Evolutionary conservation across 23 red algal genomes (phyloP).

Genomic region (Agarophyton chilense): DNA sequence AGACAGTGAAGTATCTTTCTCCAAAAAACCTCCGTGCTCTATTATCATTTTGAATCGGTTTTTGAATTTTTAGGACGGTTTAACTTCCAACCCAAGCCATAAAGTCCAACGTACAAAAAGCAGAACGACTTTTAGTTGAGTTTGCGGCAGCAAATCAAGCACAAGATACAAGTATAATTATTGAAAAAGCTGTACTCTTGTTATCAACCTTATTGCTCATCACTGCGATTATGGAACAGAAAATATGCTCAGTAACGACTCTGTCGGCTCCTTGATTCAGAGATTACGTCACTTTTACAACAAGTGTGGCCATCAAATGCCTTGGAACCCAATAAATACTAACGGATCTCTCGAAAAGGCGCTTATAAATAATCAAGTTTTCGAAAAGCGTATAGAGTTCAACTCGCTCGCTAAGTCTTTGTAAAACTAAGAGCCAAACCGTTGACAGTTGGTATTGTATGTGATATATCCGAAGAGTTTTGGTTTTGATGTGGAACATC

Average conservation of each 20-base stretch:
- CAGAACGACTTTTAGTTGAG: not conserved
- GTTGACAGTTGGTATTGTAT: not conserved
- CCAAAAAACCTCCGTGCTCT: no score
- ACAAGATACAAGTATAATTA: not conserved
- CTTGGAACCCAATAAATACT: not conserved
- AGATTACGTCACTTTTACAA: not conserved
- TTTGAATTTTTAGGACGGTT: no score
- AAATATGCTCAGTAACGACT: not conserved
- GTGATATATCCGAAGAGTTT: conserved; percentile 14
- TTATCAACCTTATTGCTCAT: conserved; percentile 17
- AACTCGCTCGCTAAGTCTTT: not conserved
- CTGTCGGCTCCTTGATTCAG: not conserved
- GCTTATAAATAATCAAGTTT: not conserved
- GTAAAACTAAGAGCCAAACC: not conserved
- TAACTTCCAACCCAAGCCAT: no score
- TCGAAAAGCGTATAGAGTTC: not conserved
- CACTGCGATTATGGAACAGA: conserved; percentile 5
- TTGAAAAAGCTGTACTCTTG: not conserved
- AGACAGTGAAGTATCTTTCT: no score
- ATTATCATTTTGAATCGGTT: no score
- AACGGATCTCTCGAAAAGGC: not conserved
- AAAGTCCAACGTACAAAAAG: not conserved
- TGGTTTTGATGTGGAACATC: not conserved
- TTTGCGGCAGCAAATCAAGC: not conserved
- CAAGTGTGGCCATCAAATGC: not conserved